A percentile compares a stretch with the other conserved stretches of the same genome.
Evolutionary conservation across 495 filamentous ascomycete species (phyloP).

Genomic region (Elasticomyces elasticus): DNA sequence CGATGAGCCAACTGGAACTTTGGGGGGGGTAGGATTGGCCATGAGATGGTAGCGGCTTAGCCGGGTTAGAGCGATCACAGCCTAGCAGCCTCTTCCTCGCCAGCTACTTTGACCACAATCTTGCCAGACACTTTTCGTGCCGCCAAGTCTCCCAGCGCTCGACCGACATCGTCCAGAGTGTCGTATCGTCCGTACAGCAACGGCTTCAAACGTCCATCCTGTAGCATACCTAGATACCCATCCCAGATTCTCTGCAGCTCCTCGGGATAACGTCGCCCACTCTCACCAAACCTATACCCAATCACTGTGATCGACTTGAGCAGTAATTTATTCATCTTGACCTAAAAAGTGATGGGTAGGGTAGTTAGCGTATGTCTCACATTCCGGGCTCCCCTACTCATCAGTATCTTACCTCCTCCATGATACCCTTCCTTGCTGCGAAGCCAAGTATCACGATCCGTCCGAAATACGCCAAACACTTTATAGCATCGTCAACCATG

Average conservation of each 20-base stretch:
- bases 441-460: constrained; percentile 30
- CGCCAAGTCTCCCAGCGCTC: constrained; percentile 24
- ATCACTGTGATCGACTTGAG: constrained; percentile 26
- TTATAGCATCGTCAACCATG: constrained; percentile 22
- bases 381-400: too few relatives aligned
- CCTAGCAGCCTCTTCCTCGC: constrained; percentile 15
- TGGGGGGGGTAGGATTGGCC: too few relatives aligned
- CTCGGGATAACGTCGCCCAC: constrained; percentile 25
- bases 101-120: constrained; percentile 25
- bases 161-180: constrained; percentile 22
- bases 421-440: constrained; percentile 30
- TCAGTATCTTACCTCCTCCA: constrained; percentile 32
- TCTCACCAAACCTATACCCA: constrained; percentile 34
- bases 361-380: too few relatives aligned
- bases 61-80: too few relatives aligned
- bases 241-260: constrained; percentile 26
- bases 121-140: constrained; percentile 26
- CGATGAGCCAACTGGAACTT: too few relatives aligned
- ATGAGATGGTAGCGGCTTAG: too few relatives aligned
- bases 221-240: constrained; percentile 28
- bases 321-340: constrained; percentile 28
- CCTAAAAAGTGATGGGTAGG: too few relatives aligned
- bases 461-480: constrained; percentile 26
- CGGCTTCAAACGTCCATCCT: constrained; percentile 25
- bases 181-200: constrained; percentile 28